phyloP scores from a whole-genome alignment of 192 early-diverging fungal species.

The Coemansia sp. region DNA sequence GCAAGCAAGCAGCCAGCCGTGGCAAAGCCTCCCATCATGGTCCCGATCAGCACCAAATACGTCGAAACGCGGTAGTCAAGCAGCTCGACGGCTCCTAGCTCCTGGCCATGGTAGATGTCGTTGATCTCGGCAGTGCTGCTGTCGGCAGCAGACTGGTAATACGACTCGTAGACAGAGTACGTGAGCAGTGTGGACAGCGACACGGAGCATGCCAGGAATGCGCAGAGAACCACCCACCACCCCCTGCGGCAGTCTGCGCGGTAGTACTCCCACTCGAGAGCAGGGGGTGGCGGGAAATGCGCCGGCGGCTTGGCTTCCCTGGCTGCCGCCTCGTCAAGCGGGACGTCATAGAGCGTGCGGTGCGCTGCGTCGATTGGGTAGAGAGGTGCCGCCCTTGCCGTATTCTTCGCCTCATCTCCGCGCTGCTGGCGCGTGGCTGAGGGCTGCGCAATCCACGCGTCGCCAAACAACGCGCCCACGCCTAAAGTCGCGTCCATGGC shows the following conservation, averaged over 20 bases:
- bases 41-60: conserved; percentile 28
- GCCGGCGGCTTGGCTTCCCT: not conserved
- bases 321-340: conserved; percentile 1
- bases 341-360: conserved; percentile 15
- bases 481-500: not conserved
- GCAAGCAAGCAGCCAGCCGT: conserved; percentile 17
- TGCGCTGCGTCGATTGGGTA: not conserved
- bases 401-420: not conserved
- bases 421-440: not conserved
- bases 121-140: not conserved
- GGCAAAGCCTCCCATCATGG: conserved; percentile 25
- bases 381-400: not conserved
- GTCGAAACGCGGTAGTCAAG: conserved; percentile 1
- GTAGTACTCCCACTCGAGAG: conserved; percentile 33
- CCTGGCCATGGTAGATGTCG: not conserved
- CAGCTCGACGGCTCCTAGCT: not conserved
- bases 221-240: conserved; percentile 26
- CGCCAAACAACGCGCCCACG: conserved; percentile 29
- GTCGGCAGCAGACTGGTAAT: conserved; percentile 13
- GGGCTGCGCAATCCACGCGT: conserved; percentile 30
- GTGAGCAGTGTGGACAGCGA: conserved; percentile 33
- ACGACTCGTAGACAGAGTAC: conserved; percentile 34
- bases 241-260: conserved; percentile 10
- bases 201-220: conserved; percentile 19
- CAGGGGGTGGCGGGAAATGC: not conserved